Percentiles rank a stretch among this genome's conserved stretches.
Conservation (phyloP, 2,329 filamentous ascomycete species). For the Exophiala oligosperma region DNA sequence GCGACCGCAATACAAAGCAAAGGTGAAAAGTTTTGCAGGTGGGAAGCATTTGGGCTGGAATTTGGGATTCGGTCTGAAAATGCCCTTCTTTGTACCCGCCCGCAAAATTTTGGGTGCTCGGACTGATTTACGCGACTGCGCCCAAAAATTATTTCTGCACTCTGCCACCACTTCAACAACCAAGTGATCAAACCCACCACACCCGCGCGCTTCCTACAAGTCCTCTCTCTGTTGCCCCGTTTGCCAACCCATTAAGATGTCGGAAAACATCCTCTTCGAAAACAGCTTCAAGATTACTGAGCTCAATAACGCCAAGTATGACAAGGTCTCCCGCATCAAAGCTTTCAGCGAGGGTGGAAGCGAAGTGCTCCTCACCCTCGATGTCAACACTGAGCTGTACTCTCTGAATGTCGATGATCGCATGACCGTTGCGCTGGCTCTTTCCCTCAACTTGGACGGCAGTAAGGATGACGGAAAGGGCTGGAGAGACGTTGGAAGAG, state of each 20-base stretch:
- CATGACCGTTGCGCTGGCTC: constrained; percentile 78
- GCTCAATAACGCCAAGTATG: constrained; percentile 85
- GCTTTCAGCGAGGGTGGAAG: constrained; percentile 60
- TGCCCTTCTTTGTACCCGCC: no score
- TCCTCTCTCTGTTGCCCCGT: background rate
- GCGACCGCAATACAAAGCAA: background rate
- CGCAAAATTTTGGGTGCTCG: background rate
- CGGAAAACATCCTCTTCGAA: constrained; percentile 91
- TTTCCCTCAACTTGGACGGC: constrained; percentile 83
- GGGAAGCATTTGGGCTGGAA: background rate
- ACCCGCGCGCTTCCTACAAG: background rate
- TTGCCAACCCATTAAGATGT: constrained; percentile 52
- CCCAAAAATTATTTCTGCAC: background rate
- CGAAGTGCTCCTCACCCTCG: constrained; percentile 75
- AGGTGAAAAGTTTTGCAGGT: background rate
- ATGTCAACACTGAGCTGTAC: constrained; percentile 93
- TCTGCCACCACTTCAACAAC: background rate
- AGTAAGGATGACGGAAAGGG: constrained; percentile 70
- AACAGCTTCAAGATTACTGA: constrained; percentile 82
- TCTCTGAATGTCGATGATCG: constrained; percentile 72
- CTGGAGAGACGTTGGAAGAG: constrained; percentile 72
- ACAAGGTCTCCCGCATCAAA: constrained; percentile 84
- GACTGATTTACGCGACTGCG: background rate
- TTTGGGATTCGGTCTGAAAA: background rate
- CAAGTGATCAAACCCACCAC: background rate